These are phyloP conservation scores for Cladosporium austrohemisphaericum DNA, from an alignment of 2,329 filamentous ascomycete genomes.

Conservation along the genomic window DNA sequence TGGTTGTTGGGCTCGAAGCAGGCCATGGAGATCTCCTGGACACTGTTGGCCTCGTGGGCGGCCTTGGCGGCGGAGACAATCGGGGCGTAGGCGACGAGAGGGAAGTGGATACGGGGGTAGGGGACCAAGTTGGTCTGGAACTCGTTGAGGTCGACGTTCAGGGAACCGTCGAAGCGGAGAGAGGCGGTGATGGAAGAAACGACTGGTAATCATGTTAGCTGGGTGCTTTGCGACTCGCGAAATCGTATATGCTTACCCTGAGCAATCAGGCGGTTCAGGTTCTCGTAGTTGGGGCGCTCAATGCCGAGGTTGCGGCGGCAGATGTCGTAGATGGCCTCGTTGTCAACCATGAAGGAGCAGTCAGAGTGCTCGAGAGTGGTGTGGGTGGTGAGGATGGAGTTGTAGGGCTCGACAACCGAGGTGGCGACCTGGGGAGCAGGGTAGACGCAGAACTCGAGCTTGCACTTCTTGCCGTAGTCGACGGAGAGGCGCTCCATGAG, in stretches of 20 bases:
- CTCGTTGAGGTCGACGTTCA: conserved; percentile 99
- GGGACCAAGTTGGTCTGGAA: conserved; percentile 99
- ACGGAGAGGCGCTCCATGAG: conserved; percentile 98
- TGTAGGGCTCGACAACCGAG: conserved; percentile 98
- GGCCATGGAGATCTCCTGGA: conserved; percentile 96
- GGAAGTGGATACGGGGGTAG: conserved; percentile 99
- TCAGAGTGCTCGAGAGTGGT: conserved; percentile 99
- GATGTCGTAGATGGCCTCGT: conserved; percentile 99
- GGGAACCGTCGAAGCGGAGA: conserved; percentile 95
- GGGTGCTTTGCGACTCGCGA: neutral
- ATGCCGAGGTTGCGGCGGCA: conserved; percentile 97
- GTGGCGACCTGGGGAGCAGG: conserved; percentile 95
- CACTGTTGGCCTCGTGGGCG: conserved; percentile 95
- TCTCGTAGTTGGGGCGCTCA: conserved; percentile 96
- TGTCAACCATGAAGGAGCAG: conserved; percentile 99
- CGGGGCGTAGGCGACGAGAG: conserved; percentile 91
- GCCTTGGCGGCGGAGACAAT: conserved; percentile 94
- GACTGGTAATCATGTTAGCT: conserved; percentile 51
- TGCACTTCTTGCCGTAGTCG: conserved; percentile 99
- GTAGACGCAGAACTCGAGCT: conserved; percentile 99
- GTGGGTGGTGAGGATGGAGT: conserved; percentile 98
- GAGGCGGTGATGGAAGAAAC: conserved; percentile 98
- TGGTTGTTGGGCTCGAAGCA: conserved; percentile 99
- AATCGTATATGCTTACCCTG: conserved; percentile 61
- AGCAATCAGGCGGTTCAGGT: conserved; percentile 97